Evolutionary conservation across 148 eudicot genomes (phyloP), one percentile per base, ranked within the genome.

Genomic region (Fallopia convolvulus): DNA sequence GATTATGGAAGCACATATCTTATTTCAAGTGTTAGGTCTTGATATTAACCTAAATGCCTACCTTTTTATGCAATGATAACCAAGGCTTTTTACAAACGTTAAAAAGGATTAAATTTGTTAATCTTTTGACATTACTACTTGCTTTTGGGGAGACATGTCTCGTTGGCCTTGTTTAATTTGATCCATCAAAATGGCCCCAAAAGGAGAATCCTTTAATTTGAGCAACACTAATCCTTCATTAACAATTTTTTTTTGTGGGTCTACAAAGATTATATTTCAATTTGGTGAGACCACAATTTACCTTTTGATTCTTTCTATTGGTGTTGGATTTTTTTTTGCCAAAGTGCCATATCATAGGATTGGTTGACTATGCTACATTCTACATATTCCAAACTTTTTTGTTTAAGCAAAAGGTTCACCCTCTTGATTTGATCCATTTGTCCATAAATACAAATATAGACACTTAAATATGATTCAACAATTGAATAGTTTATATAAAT

Each of bases 91-190:
- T 5, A 15, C 17, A 36, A 68, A 61, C n/a, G 40, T 23, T 9
- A 30, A 18, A 10, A 21, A 33, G 70, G 11, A 26, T 61, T 61
- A 61, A 61, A 26, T 23, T 61, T 61, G 70, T 13, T 61, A 61
- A 61, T 61, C 70, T 61, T 61, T 60, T 61, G 70, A 61, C 70
- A 26, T 12, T 26, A 11, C 70, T 61, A 61, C 70, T 61, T 61
- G 70, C 70, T 61, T 61, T 36, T 8, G 9, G 72, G 72, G 72
- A 68, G 72, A 68, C 46, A 68, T 68, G 72, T 68, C 72, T 68
- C 72, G 17, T 46, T 36, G 46, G 72, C 72, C 46, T 68, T 68
- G 46, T 68, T 68, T 68, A 32, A 65, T 65, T 30, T 30, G 17
- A 13, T 65, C 70, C 70, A 68, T 68, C 5, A 68, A 33, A 14